phyloP scores from a whole-genome alignment of 2,329 filamentous ascomycete species.

The Epichloe aotearoae region DNA sequence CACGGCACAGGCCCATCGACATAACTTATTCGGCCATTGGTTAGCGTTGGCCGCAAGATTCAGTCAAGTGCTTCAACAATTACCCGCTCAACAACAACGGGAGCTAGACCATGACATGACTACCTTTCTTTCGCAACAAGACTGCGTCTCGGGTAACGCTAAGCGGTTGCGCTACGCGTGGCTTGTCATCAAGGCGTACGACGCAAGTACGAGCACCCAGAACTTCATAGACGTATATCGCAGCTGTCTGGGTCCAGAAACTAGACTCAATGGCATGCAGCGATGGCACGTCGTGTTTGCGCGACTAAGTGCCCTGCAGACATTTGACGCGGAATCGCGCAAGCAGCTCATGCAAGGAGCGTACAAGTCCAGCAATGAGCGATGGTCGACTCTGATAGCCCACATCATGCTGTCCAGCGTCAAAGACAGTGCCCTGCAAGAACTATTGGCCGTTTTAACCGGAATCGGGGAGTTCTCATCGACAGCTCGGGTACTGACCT shows the following conservation, averaged over 20 bases:
- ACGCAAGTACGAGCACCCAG: conserved; percentile 5
- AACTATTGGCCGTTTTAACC: conserved; percentile 8
- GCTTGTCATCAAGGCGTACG: conserved; percentile 11
- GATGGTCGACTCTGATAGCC: conserved; percentile 10
- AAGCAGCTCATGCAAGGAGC: conserved; percentile 5
- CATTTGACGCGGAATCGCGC: conserved; percentile 1
- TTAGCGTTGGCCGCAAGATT: conserved; percentile 8
- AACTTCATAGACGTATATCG: conserved; percentile 7
- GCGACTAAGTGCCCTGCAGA: conserved; percentile 5
- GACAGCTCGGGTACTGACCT: conserved; percentile 4
- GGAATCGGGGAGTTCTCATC: conserved; percentile 8
- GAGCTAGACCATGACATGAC: conserved; percentile 6
- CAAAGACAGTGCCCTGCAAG: conserved; percentile 2
- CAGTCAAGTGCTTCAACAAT: conserved; percentile 6
- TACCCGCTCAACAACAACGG: conserved; percentile 5
- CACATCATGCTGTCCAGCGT: conserved; percentile 3
- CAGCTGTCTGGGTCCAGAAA: not conserved
- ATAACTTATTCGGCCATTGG: conserved; percentile 9
- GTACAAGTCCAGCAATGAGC: conserved; percentile 7
- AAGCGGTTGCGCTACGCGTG: conserved; percentile 10
- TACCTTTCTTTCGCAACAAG: conserved; percentile 6
- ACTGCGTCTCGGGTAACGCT: conserved; percentile 1
- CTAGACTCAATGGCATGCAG: conserved; percentile 7
- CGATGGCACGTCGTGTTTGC: conserved; percentile 12
- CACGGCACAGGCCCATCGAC: conserved; percentile 9